A percentile compares a stretch with the other conserved stretches of the same genome.
phyloP scores from a whole-genome alignment of 352 stramenopile genomes.

The Pythium aristosporum region DNA sequence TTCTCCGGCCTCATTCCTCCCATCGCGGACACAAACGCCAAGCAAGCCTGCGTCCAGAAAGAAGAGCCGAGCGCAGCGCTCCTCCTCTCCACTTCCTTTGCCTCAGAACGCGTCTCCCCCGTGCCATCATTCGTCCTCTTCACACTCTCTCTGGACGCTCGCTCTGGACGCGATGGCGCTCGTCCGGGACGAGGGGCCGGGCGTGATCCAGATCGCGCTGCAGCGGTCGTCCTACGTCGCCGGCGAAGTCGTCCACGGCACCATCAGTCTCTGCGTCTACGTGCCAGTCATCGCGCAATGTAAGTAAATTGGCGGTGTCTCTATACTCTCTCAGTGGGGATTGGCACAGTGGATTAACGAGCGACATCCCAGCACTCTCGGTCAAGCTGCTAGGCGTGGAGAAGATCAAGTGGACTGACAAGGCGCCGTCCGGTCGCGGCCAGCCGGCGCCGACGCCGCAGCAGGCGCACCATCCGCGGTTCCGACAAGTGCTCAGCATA shows the following conservation, averaged over 20 bases:
- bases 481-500: slow-evolving; percentile 21
- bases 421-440: slow-evolving; percentile 4
- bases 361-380: slow-evolving; percentile 38
- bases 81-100: background rate
- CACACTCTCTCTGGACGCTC: background rate
- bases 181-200: slow-evolving; percentile 4
- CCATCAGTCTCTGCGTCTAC: slow-evolving; percentile 36
- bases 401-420: slow-evolving; percentile 50
- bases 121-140: background rate
- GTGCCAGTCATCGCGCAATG: slow-evolving; percentile 39
- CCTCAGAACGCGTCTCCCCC: background rate
- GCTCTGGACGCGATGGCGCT: slow-evolving; percentile 5
- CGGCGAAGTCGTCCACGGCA: slow-evolving; percentile 51
- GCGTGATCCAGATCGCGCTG: slow-evolving; percentile 3
- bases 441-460: slow-evolving; percentile 1
- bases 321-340: background rate
- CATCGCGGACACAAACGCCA: background rate
- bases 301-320: slow-evolving; percentile 13
- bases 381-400: slow-evolving; percentile 61
- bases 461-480: slow-evolving; percentile 23
- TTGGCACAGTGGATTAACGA: background rate
- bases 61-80: background rate
- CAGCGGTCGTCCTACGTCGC: slow-evolving; percentile 52
- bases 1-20: slow-evolving; percentile 8
- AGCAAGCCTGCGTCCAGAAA: background rate